Base-by-base conservation (phyloP, 768 basidiomycete genomes). In the Agrocybe chaxingu region DNA sequence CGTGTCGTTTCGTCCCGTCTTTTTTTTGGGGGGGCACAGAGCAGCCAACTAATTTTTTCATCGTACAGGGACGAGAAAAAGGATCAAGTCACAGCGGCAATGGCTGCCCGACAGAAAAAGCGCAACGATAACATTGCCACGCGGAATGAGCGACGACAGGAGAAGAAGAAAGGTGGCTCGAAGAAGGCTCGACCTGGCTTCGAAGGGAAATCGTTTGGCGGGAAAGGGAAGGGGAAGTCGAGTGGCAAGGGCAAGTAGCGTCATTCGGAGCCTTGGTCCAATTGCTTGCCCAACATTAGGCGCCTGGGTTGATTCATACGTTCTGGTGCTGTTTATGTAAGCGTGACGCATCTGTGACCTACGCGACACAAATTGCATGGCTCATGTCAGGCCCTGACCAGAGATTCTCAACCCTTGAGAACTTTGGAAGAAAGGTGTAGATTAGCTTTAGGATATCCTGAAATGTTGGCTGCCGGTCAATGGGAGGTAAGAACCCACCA, bases 101-200 rank as follows among this genome's bases (percentile, higher is more conserved):
- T 92, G 80, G 88, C 87, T 1, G 89, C 89, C 30, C 85, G 80
- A 65, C 87, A 92, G 69, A 92, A 95, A 74, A 98, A 98, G 69
- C 79, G 93, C 3, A 63, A 82, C 10, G 93, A 96, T 59, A 98
- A 98, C 61, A 89, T 98, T 58, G 88, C 92, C 0, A 82, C 79
- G 73, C 82, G 93, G 12, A 82, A 85, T 50, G 93, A 98, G 64
- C 76, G 87, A 32, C 77, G 78, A 65, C 80, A 80, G 41, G 90
- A 93, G 58, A 82, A 76, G 71, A 61, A 58, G 46, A 61, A 62
- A 45, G 63, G 62, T 10, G 57, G 66, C 62, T 81, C 79, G 63
- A 66, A 67, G 42, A 84, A 85, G 63, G 84, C 82, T 3, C 72
- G 92, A 40, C 92, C 92, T 13, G 92, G 92, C 1, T 93, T 94